phyloP scores from a whole-genome alignment of 257 asterid genomes.

The Nyctanthes arbortristis region DNA sequence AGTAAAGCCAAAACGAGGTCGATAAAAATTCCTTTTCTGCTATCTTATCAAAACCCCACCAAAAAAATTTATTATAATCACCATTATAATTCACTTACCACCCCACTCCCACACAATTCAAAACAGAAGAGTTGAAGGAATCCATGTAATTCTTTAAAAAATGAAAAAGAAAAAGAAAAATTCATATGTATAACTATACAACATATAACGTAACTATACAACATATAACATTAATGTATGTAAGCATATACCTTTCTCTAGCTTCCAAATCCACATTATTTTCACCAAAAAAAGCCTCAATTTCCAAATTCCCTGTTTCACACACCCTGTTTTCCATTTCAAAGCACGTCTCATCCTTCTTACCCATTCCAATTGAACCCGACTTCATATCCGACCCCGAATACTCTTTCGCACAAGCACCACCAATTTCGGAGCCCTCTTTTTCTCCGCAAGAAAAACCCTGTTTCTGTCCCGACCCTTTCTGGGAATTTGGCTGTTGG shows the following conservation, averaged over 20 bases:
- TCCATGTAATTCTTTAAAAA: not conserved
- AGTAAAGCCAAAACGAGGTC: not conserved
- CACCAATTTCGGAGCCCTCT: not conserved
- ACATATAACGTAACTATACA: too few species aligned
- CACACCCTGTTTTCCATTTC: constrained; percentile 1
- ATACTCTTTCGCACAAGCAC: not conserved
- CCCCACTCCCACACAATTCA: too few species aligned
- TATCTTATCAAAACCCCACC: not conserved
- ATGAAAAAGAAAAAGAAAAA: not conserved
- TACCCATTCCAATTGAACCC: constrained; percentile 29
- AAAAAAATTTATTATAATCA: too few species aligned
- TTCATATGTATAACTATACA: not conserved
- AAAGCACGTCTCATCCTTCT: constrained; percentile 5
- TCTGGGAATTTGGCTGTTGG: not conserved
- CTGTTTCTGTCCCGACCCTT: constrained; percentile 6
- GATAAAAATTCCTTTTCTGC: not conserved
- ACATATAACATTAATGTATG: too few species aligned
- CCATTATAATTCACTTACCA: too few species aligned
- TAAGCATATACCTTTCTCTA: constrained; percentile 34
- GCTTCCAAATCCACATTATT: constrained; percentile 29
- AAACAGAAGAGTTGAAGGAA: not conserved
- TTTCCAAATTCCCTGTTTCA: constrained; percentile 19
- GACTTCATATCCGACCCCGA: constrained; percentile 25
- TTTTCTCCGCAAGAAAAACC: not conserved
- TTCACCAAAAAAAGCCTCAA: constrained; percentile 35